phyloP scores from a whole-genome alignment of 1,284 basidiomycete genomes.

The Malassezia psittaci region DNA sequence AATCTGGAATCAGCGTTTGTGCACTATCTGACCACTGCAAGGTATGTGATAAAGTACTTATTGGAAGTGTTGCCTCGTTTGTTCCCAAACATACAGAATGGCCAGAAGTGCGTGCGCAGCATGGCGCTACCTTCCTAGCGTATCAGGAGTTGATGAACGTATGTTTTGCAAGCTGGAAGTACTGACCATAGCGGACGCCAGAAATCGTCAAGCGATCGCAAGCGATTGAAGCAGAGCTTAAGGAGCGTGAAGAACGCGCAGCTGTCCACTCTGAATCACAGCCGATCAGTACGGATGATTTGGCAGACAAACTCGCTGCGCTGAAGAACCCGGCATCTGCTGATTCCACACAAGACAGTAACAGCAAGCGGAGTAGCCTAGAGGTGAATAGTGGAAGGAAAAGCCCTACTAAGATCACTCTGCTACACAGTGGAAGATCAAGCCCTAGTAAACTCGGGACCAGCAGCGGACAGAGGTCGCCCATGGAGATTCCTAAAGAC shows the following conservation, averaged over 20 bases:
- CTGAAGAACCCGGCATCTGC: not conserved
- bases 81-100: constrained; percentile 45
- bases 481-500: too few relatives aligned
- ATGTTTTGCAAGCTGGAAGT: not conserved
- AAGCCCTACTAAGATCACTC: not conserved
- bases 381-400: not conserved
- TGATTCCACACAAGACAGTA: not conserved
- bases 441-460: not conserved
- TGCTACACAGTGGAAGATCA: not conserved
- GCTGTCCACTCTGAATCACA: not conserved
- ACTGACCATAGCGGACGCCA: constrained; percentile 20
- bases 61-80: constrained; percentile 30
- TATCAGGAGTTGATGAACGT: constrained; percentile 43
- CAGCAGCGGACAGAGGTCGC: too few relatives aligned
- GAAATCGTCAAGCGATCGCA: constrained; percentile 37
- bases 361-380: not conserved
- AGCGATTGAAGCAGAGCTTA: constrained; percentile 33
- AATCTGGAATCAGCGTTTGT: constrained; percentile 44
- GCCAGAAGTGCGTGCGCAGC: constrained; percentile 25
- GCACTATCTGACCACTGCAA: constrained; percentile 45
- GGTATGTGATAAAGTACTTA: constrained; percentile 12
- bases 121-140: constrained; percentile 30
- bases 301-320: not conserved
- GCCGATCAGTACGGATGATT: not conserved
- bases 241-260: constrained; percentile 25